Percentiles rank a stretch among this genome's conserved stretches.
Conservation (phyloP, 257 asterid genomes). For the Mentha longifolia region DNA sequence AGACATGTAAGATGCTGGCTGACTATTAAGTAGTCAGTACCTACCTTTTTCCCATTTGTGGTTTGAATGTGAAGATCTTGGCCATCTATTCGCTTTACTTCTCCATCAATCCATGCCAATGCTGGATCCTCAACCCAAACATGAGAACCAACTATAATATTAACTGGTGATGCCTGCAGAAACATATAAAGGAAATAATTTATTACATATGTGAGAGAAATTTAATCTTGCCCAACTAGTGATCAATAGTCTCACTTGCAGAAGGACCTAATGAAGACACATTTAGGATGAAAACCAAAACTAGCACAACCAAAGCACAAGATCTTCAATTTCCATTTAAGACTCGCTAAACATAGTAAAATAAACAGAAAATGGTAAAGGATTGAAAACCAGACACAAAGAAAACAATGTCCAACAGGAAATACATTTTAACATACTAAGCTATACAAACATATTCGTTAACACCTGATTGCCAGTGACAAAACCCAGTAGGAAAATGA, state of each 20-base stretch:
- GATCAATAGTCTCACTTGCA: conserved; percentile 15
- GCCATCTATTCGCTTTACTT: conserved; percentile 70
- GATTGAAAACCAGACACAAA: neutral
- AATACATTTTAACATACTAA: neutral
- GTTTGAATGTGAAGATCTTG: conserved; percentile 74
- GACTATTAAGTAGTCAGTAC: conserved; percentile 15
- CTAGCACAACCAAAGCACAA: neutral
- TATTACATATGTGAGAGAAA: conserved; percentile 26
- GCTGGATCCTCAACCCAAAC: conserved; percentile 86
- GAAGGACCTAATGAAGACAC: neutral
- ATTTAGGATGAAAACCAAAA: conserved; percentile 22
- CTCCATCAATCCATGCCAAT: conserved; percentile 90
- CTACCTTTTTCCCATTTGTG: conserved; percentile 74
- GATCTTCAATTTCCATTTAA: conserved; percentile 16
- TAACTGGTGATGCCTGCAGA: conserved; percentile 70
- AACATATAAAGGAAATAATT: conserved; percentile 7
- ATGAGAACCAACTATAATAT: conserved; percentile 81
- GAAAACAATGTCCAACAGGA: neutral
- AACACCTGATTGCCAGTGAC: neutral
- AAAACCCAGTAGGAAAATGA: neutral
- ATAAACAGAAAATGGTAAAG: neutral
- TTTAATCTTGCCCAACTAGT: conserved; percentile 4
- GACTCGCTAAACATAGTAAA: conserved; percentile 5
- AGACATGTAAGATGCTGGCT: conserved; percentile 20
- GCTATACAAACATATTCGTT: neutral